Percentiles rank a stretch among this genome's conserved stretches.
Conservation (phyloP, 441 rosid genomes). For the Rhodomyrtus psidioides region DNA sequence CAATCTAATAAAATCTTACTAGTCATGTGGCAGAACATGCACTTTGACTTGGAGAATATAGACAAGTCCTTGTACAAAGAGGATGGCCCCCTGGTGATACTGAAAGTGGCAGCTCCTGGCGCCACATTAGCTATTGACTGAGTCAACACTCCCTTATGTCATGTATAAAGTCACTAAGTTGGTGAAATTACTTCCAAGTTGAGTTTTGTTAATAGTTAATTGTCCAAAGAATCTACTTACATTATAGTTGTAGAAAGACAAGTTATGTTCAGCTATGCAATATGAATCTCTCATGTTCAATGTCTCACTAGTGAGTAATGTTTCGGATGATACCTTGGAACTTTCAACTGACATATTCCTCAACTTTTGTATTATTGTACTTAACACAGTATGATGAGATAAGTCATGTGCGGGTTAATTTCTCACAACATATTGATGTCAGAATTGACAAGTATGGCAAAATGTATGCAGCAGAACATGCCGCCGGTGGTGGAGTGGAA, state of each 20-base stretch:
- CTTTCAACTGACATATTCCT: background rate
- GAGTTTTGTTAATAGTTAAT: background rate
- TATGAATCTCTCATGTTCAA: background rate
- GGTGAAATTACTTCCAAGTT: background rate
- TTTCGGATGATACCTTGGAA: background rate
- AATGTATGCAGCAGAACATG: background rate
- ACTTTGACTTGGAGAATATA: constrained; percentile 33
- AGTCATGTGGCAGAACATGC: constrained; percentile 61
- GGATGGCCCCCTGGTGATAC: constrained; percentile 82
- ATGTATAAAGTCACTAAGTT: background rate
- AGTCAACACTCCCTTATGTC: background rate
- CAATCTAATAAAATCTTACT: constrained; percentile 45
- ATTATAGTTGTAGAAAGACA: background rate
- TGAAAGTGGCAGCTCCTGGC: background rate
- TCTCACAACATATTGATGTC: constrained; percentile 61
- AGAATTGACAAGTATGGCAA: constrained; percentile 33
- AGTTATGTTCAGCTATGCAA: background rate
- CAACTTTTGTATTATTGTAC: background rate
- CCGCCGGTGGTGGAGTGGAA: constrained; percentile 5
- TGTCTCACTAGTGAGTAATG: background rate
- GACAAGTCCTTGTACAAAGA: constrained; percentile 49
- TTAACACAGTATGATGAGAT: background rate
- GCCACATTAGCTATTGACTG: too few relatives aligned
- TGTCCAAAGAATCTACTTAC: background rate
- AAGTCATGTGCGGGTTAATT: constrained; percentile 49